Conservation (phyloP, 1,284 basidiomycete genomes). For the Pisolithus thermaeus region DNA sequence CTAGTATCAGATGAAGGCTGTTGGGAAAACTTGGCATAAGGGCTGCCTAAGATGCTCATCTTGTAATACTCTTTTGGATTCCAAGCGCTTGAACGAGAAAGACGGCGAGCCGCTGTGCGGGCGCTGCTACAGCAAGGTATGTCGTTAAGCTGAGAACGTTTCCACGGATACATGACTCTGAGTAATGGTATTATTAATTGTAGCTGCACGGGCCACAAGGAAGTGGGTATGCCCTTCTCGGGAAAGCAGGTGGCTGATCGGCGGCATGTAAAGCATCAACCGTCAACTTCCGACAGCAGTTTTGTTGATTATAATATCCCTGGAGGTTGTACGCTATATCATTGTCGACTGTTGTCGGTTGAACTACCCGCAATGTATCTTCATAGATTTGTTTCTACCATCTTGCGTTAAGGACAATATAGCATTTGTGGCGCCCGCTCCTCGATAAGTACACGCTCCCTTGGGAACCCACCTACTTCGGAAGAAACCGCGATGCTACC, state of each 20-base stretch:
- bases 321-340: neutral
- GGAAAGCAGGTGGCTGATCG: constrained; percentile 46
- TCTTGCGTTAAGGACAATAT: too few relatives aligned
- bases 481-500: too few relatives aligned
- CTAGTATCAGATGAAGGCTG: constrained; percentile 54
- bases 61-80: constrained; percentile 61
- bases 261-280: neutral
- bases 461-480: too few relatives aligned
- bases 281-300: neutral
- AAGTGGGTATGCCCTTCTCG: constrained; percentile 66
- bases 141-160: constrained; percentile 14
- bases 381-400: too few relatives aligned
- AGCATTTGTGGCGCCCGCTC: too few relatives aligned
- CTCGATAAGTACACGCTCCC: too few relatives aligned
- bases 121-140: constrained; percentile 67
- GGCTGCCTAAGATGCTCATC: constrained; percentile 66
- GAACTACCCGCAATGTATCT: neutral
- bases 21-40: constrained; percentile 73
- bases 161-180: neutral
- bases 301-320: neutral
- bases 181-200: neutral
- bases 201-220: constrained; percentile 68
- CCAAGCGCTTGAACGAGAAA: constrained; percentile 64
- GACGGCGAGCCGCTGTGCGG: constrained; percentile 65
- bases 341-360: neutral